Conservation (phyloP, 1,284 basidiomycete species). For the Ceratobasidium sp. region DNA sequence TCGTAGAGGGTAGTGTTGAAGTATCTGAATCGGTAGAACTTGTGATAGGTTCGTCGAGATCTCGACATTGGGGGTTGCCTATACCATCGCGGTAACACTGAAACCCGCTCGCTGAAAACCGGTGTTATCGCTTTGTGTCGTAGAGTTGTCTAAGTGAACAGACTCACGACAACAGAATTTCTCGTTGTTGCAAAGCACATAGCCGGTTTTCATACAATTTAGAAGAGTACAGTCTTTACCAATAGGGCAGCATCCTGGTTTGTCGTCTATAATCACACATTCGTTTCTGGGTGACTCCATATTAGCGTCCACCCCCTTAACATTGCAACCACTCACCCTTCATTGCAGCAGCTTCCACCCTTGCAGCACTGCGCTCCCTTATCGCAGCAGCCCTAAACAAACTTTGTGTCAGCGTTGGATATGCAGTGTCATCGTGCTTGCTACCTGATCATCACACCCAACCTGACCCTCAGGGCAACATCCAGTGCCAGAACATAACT, state of each 20-base stretch:
- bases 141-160: not conserved
- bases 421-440: not conserved
- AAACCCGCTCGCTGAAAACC: slow-evolving; percentile 29
- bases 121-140: not conserved
- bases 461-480: not conserved
- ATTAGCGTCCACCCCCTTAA: not conserved
- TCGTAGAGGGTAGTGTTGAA: too few relatives aligned
- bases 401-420: not conserved
- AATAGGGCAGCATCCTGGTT: slow-evolving; percentile 28
- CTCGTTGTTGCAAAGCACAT: not conserved
- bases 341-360: slow-evolving; percentile 18
- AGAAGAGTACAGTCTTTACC: slow-evolving; percentile 19
- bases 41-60: slow-evolving; percentile 8
- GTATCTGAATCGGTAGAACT: not conserved
- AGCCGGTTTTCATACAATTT: not conserved
- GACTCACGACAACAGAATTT: slow-evolving; percentile 35
- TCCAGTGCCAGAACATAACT: not conserved
- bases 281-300: not conserved
- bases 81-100: slow-evolving; percentile 8
- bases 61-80: slow-evolving; percentile 7
- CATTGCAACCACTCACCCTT: not conserved
- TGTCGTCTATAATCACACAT: slow-evolving; percentile 22
- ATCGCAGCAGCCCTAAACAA: slow-evolving; percentile 23
- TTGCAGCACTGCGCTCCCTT: slow-evolving; percentile 25
- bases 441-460: slow-evolving; percentile 25